Evolutionary conservation across 768 basidiomycete species (phyloP).

Genomic region (Amanita fuliginea): DNA sequence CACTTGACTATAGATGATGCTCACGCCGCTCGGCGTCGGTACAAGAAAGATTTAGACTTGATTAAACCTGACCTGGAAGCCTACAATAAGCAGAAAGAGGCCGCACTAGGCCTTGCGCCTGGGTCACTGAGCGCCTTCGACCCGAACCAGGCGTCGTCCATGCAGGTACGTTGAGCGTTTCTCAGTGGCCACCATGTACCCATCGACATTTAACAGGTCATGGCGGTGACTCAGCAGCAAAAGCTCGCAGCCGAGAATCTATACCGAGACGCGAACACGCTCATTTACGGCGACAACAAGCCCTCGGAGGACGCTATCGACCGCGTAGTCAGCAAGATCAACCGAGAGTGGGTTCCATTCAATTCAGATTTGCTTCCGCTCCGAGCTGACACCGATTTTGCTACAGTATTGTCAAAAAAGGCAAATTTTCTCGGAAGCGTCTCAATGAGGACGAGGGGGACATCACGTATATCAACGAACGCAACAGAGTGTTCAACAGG

Average conservation of each 20-base stretch:
- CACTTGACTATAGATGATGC: conserved; percentile 58
- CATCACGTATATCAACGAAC: conserved; percentile 98
- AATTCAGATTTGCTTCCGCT: conserved; percentile 2
- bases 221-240: conserved; percentile 29
- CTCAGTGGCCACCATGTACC: not conserved
- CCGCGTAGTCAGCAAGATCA: conserved; percentile 82
- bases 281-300: conserved; percentile 92
- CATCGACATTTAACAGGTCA: conserved; percentile 28
- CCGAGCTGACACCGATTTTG: not conserved
- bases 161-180: conserved; percentile 20
- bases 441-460: conserved; percentile 91
- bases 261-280: conserved; percentile 88
- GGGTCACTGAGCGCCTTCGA: conserved; percentile 61
- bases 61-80: conserved; percentile 81
- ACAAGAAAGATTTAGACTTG: conserved; percentile 84
- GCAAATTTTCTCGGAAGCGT: conserved; percentile 81
- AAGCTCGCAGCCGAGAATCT: conserved; percentile 66
- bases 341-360: conserved; percentile 64
- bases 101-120: conserved; percentile 63
- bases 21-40: conserved; percentile 78
- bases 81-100: conserved; percentile 86
- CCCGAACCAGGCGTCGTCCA: conserved; percentile 24
- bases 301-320: conserved; percentile 95
- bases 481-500: conserved; percentile 96
- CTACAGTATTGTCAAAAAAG: conserved; percentile 76